These are phyloP conservation scores for Symbiodinium pilosum DNA, from an alignment of 73 alveolate species.

Conservation along the genomic window DNA sequence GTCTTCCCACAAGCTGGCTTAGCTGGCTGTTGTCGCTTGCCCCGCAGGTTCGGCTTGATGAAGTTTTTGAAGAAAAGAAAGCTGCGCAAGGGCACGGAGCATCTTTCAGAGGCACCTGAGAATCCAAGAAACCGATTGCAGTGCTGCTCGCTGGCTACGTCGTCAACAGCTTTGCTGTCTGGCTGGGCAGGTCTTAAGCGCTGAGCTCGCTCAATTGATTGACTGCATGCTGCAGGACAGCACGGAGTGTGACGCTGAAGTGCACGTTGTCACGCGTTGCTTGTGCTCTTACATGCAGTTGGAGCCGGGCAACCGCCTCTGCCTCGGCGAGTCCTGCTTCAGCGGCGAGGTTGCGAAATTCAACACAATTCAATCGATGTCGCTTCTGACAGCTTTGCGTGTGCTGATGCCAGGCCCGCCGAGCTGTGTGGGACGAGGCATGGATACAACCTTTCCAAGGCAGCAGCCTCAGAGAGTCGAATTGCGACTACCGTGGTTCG, in stretches of 20 bases:
- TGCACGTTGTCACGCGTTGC: background rate
- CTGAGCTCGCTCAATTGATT: constrained; percentile 50
- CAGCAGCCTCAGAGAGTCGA: background rate
- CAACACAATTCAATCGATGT: background rate
- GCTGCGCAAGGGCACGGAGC: constrained; percentile 91
- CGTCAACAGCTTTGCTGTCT: background rate
- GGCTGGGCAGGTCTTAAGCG: constrained; percentile 45
- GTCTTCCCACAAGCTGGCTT: background rate
- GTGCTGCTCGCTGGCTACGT: background rate
- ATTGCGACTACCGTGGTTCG: background rate
- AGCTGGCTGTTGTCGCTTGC: background rate
- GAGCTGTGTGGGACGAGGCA: constrained; percentile 62
- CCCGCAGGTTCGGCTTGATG: constrained; percentile 47
- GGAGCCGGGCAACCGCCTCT: constrained; percentile 60
- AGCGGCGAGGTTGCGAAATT: constrained; percentile 32
- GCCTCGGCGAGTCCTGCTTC: constrained; percentile 77
- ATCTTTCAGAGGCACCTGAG: constrained; percentile 42
- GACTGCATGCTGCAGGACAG: constrained; percentile 70
- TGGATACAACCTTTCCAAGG: constrained; percentile 83
- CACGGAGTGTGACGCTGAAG: background rate
- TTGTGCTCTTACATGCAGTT: background rate
- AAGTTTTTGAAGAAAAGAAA: constrained; percentile 59
- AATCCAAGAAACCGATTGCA: background rate
- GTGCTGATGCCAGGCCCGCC: constrained; percentile 35
- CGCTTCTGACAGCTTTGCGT: background rate